Evolutionary conservation across 208 protist genomes (phyloP).

Genomic region (Wallacemonas sp.): DNA sequence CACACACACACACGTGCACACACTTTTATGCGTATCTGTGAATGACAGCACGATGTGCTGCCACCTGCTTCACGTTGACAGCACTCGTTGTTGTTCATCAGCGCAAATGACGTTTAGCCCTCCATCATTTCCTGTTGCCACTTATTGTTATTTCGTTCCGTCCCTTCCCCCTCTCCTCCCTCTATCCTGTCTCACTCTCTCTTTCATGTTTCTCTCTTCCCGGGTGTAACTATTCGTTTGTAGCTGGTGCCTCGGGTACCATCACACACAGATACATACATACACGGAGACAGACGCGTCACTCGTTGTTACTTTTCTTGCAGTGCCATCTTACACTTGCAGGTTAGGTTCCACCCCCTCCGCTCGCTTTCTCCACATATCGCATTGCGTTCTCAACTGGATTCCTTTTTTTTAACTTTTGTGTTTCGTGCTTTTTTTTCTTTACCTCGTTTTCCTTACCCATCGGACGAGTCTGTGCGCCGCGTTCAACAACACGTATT

Average conservation of each 20-base stretch:
- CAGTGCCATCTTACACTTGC: too few relatives aligned
- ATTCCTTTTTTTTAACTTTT: constrained; percentile 20
- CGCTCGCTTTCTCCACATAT: neutral
- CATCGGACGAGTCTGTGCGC: neutral
- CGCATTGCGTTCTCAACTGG: neutral
- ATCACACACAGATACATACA: too few relatives aligned
- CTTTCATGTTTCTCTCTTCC: neutral
- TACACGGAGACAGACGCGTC: too few relatives aligned
- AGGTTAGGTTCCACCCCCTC: neutral
- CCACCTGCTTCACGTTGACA: too few relatives aligned
- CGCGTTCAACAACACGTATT: too few relatives aligned
- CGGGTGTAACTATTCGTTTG: neutral
- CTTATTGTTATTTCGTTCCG: neutral
- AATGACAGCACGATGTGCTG: too few relatives aligned
- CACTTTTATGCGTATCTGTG: too few relatives aligned
- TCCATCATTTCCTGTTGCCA: neutral
- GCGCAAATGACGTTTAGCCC: too few relatives aligned
- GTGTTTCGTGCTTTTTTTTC: constrained; percentile 3
- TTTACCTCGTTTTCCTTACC: neutral
- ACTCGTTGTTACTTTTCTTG: constrained; percentile 17
- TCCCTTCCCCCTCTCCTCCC: neutral
- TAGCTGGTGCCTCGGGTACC: neutral
- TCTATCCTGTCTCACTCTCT: neutral
- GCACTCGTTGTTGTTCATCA: too few relatives aligned
- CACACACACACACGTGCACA: too few relatives aligned